phyloP scores from a whole-genome alignment of 768 basidiomycete species.

The Xerocomellus chrysenteron region DNA sequence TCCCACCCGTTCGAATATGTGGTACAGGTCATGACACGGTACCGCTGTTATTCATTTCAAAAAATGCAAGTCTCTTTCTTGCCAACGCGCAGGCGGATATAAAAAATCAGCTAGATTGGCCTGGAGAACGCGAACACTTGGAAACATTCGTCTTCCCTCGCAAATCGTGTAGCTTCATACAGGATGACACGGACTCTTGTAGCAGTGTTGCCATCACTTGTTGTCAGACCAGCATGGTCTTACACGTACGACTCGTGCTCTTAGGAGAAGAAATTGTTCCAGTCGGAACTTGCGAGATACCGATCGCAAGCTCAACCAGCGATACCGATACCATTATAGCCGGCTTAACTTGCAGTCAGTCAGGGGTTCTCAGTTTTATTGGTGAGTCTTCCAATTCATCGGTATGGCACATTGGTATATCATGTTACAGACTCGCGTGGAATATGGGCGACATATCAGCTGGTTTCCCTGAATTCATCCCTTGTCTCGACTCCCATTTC shows the following conservation, averaged over 20 bases:
- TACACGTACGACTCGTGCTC: constrained; percentile 25
- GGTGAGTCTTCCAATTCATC: constrained; percentile 34
- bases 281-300: constrained; percentile 22
- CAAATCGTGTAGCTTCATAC: constrained; percentile 29
- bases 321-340: not conserved
- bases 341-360: constrained; percentile 36
- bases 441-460: constrained; percentile 40
- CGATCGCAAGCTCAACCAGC: constrained; percentile 8
- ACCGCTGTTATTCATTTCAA: constrained; percentile 34
- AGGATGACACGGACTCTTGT: constrained; percentile 6
- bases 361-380: constrained; percentile 51
- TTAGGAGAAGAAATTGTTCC: constrained; percentile 19
- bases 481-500: constrained; percentile 23
- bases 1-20: constrained; percentile 40
- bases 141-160: constrained; percentile 33
- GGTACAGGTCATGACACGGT: constrained; percentile 28
- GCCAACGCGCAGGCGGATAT: constrained; percentile 29
- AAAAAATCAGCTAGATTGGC: constrained; percentile 25
- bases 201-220: constrained; percentile 21
- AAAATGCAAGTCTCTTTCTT: constrained; percentile 34
- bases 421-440: constrained; percentile 42
- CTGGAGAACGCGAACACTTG: constrained; percentile 27
- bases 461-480: constrained; percentile 27
- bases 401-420: not conserved
- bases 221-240: constrained; percentile 12